phyloP scores from a whole-genome alignment of 306 rosid genomes.

The Cucumis melo region DNA sequence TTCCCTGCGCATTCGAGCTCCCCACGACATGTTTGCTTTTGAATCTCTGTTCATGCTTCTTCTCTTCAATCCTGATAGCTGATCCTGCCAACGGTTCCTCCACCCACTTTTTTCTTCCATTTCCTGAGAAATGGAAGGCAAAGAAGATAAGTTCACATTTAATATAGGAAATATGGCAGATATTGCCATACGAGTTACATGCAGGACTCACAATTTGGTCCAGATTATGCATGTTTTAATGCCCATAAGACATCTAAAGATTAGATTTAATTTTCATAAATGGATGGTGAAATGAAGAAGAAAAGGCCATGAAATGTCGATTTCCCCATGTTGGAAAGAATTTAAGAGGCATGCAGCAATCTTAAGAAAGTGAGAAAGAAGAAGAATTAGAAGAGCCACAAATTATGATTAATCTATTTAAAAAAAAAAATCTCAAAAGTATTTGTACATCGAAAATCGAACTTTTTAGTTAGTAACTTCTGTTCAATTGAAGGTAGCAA shows the following conservation, averaged over 20 bases:
- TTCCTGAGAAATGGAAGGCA: constrained; percentile 23
- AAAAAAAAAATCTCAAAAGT: not conserved
- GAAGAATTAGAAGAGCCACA: not conserved
- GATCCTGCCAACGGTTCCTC: constrained; percentile 54
- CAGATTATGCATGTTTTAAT: not conserved
- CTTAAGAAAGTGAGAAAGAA: not conserved
- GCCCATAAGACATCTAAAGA: not conserved
- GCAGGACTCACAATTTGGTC: not conserved
- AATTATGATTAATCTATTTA: not conserved
- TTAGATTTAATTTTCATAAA: not conserved
- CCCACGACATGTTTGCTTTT: constrained; percentile 51
- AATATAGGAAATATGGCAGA: not conserved
- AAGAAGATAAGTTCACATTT: not conserved
- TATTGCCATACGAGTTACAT: not conserved
- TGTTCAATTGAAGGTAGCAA: not conserved
- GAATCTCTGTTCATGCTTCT: constrained; percentile 38
- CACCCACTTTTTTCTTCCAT: constrained; percentile 36
- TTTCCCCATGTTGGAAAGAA: not conserved
- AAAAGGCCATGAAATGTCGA: not conserved
- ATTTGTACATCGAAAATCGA: not conserved
- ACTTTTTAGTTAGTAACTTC: not conserved
- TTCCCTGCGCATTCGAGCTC: constrained; percentile 59
- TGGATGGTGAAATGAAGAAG: not conserved
- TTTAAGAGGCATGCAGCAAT: not conserved
- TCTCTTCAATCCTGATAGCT: constrained; percentile 46